Percentiles rank a stretch among this genome's conserved stretches.
These are phyloP conservation scores for Peribolospora baueri DNA, from an alignment of 768 basidiomycete genomes.

Conservation along the genomic window DNA sequence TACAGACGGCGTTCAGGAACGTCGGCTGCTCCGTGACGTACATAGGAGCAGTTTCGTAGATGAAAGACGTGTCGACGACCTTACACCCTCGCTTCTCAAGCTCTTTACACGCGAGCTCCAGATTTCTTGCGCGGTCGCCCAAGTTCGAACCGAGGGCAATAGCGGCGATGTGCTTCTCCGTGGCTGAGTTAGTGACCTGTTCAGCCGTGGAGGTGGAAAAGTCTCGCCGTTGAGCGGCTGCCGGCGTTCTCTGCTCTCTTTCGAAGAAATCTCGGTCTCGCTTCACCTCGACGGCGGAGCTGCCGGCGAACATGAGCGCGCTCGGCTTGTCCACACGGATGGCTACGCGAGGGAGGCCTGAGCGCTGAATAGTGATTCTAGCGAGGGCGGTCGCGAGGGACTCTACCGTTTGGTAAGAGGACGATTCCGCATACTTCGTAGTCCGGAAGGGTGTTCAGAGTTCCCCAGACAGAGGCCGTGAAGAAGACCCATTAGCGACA, in stretches of 20 bases:
- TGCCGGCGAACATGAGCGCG: conserved; percentile 41
- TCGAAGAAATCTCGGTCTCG: conserved; percentile 22
- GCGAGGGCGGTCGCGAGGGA: conserved; percentile 39
- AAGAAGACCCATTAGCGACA: not conserved
- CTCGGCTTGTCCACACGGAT: conserved; percentile 46
- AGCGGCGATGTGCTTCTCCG: conserved; percentile 25
- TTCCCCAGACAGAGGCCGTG: conserved; percentile 4
- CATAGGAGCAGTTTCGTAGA: conserved; percentile 90
- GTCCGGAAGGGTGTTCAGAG: not conserved
- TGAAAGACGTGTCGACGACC: conserved; percentile 54
- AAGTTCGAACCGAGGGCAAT: conserved; percentile 78
- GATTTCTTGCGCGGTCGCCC: conserved; percentile 60
- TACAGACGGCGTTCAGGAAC: conserved; percentile 76
- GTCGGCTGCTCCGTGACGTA: conserved; percentile 71
- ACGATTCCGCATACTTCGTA: conserved; percentile 26
- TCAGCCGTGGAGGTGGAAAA: not conserved
- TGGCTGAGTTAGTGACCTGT: not conserved
- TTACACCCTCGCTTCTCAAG: conserved; percentile 29
- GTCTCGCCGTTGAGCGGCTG: conserved; percentile 4
- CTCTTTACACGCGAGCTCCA: conserved; percentile 47
- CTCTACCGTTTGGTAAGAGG: conserved; percentile 42
- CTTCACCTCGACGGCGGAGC: conserved; percentile 37
- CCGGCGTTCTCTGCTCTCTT: conserved; percentile 2
- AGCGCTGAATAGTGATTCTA: conserved; percentile 17
- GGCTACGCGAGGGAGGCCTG: conserved; percentile 20